phyloP scores from a whole-genome alignment of 2,329 filamentous ascomycete species.

The Bipolaris sorokiniana region DNA sequence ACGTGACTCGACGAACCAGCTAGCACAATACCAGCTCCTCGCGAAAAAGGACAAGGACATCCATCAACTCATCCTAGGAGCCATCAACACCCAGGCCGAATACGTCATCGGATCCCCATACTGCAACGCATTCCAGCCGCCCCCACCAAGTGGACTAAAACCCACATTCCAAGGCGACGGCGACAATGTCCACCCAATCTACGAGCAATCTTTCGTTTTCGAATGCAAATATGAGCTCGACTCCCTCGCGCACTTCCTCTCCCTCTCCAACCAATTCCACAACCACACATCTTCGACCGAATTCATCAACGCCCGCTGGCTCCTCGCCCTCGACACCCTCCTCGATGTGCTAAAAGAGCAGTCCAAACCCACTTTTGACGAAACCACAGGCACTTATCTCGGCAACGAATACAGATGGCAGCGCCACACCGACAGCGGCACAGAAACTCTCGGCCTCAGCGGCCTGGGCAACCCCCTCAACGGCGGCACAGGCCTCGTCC shows the following conservation, averaged over 20 bases:
- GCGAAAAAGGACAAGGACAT: constrained; percentile 81
- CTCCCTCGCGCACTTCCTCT: constrained; percentile 89
- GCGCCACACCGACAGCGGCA: constrained; percentile 78
- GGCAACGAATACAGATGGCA: constrained; percentile 88
- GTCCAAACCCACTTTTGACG: constrained; percentile 79
- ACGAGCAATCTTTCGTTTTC: constrained; percentile 84
- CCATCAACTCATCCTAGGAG: constrained; percentile 81
- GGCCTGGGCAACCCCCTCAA: constrained; percentile 93
- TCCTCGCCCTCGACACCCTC: constrained; percentile 74
- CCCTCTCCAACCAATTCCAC: constrained; percentile 84
- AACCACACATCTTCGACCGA: constrained; percentile 76
- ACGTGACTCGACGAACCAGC: constrained; percentile 89
- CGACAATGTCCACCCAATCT: constrained; percentile 83
- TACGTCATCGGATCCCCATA: constrained; percentile 95
- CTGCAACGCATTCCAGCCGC: constrained; percentile 98
- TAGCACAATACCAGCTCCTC: constrained; percentile 85
- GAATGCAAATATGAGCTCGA: constrained; percentile 99
- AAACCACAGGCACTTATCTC: constrained; percentile 66
- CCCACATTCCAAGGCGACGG: constrained; percentile 79
- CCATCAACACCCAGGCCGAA: constrained; percentile 94
- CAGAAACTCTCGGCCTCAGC: constrained; percentile 82
- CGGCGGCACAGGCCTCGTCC: constrained; percentile 79
- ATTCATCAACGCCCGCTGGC: constrained; percentile 81
- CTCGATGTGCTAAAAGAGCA: constrained; percentile 78
- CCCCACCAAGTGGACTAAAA: constrained; percentile 76